Conservation (phyloP, 2,329 filamentous ascomycete genomes). For the Fusarium neocosmosporiellum region DNA sequence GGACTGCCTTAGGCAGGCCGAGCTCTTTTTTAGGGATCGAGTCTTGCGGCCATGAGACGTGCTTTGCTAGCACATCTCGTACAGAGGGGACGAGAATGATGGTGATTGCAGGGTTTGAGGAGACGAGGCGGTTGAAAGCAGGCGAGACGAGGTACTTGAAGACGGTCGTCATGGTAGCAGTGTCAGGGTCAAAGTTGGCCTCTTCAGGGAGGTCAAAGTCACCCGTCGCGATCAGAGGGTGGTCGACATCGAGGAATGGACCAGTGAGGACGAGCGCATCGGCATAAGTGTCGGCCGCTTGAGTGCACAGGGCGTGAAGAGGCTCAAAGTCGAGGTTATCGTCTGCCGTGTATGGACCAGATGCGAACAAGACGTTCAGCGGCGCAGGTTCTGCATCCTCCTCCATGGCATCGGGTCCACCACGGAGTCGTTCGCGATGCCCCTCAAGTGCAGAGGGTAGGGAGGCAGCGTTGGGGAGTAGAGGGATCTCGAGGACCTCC, state of each 20-base stretch:
- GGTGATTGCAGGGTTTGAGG: constrained; percentile 79
- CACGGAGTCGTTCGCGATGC: constrained; percentile 76
- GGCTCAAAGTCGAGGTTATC: constrained; percentile 93
- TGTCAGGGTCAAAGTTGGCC: constrained; percentile 76
- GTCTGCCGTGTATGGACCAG: constrained; percentile 92
- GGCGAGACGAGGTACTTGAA: constrained; percentile 85
- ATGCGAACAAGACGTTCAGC: constrained; percentile 79
- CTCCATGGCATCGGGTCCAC: constrained; percentile 72
- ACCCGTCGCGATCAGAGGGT: constrained; percentile 84
- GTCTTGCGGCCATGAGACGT: constrained; percentile 84
- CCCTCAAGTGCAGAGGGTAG: constrained; percentile 71
- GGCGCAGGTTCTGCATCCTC: constrained; percentile 66
- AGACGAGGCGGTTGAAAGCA: constrained; percentile 75
- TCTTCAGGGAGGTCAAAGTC: constrained; percentile 81
- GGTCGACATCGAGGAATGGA: constrained; percentile 91
- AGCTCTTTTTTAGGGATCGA: constrained; percentile 75
- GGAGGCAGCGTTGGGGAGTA: constrained; percentile 80
- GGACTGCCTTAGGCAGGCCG: constrained; percentile 80
- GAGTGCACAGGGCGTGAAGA: constrained; percentile 81
- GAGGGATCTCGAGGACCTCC: constrained; percentile 79
- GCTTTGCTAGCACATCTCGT: constrained; percentile 82
- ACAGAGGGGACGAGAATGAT: constrained; percentile 86
- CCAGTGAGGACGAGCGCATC: constrained; percentile 85
- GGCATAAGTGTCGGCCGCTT: constrained; percentile 78
- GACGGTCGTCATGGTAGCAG: constrained; percentile 81